Percentiles rank a stretch among this genome's conserved stretches.
phyloP scores from a whole-genome alignment of 257 asterid species.

The Solanum rostratum region DNA sequence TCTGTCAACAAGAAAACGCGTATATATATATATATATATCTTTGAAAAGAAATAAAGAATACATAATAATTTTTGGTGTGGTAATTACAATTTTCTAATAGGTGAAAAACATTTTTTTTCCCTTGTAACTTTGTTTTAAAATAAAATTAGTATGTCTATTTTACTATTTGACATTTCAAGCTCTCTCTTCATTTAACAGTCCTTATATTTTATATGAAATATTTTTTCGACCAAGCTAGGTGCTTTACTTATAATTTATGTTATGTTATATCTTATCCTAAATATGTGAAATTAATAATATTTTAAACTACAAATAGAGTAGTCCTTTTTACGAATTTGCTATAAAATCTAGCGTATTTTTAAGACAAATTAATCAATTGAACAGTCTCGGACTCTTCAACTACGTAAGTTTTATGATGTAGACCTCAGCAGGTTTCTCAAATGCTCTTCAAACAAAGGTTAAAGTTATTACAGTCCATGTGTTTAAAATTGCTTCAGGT shows the following conservation, averaged over 20 bases:
- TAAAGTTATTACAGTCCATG: background rate
- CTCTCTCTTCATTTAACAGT: background rate
- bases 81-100: background rate
- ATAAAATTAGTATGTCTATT: background rate
- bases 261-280: background rate
- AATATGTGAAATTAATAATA: too few species aligned
- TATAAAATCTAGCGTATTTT: too few species aligned
- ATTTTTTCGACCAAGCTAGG: background rate
- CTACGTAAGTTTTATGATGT: too few species aligned
- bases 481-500: too few species aligned
- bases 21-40: too few species aligned
- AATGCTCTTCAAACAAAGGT: background rate
- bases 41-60: background rate
- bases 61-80: too few species aligned
- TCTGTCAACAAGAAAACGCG: background rate
- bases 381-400: background rate
- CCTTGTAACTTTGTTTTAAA: background rate
- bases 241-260: background rate
- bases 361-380: background rate
- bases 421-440: background rate
- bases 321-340: too few species aligned
- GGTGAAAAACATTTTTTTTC: constrained; percentile 13
- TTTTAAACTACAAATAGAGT: background rate
- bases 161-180: background rate
- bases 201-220: too few species aligned